Base-by-base conservation (phyloP, 768 basidiomycete species). In the Fomitopsis pulvina region DNA sequence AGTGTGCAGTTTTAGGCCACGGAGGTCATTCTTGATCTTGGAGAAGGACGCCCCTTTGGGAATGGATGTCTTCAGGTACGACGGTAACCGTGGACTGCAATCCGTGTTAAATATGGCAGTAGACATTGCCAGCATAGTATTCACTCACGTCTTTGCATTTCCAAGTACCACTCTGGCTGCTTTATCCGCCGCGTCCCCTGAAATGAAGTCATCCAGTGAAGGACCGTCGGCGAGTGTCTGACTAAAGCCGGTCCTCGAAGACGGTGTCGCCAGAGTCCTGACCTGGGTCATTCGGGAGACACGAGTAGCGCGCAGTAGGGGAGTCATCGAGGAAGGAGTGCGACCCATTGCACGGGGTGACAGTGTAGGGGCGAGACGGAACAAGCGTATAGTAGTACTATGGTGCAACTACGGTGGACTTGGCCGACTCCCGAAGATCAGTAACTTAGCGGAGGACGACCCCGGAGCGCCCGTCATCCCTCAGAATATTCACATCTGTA, bases 1-100 rank as follows among this genome's bases (percentile, higher is more conserved):
- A 0, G 96, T 99, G 61, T 96, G 92, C 42, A 99, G 72, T 7
- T 80, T 80, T 2, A 99, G 77, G 1, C 94, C 95, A 46, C 96
- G 76, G 12, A 99, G 75, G 67, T 99, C 96, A 57, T 86, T 89
- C 78, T 95, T 97, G 56, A 99, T 97, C 61, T 82, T 90, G 56
- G 80, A 85, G 66, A 86, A 99, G 2, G 93, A 92, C 10, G 74
- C 73, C 26, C 92, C 90, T 0, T 87, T 89, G 1, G 96, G 95
- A 55, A 95, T 93, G 34, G 83, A 83, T 11, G 92, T 94, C 73
- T 95, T 95, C 37, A 97, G 72, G 69, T 83, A 86, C 1, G 83
- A 79, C 18, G 93, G 93, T 8, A 97, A 76, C 30, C 93, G 85
- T 38, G 89, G 90, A 27, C 92, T 95, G 49, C 27, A 24, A 41